Conservation (phyloP, 345 rosid genomes). For the Iberis pinnata region DNA sequence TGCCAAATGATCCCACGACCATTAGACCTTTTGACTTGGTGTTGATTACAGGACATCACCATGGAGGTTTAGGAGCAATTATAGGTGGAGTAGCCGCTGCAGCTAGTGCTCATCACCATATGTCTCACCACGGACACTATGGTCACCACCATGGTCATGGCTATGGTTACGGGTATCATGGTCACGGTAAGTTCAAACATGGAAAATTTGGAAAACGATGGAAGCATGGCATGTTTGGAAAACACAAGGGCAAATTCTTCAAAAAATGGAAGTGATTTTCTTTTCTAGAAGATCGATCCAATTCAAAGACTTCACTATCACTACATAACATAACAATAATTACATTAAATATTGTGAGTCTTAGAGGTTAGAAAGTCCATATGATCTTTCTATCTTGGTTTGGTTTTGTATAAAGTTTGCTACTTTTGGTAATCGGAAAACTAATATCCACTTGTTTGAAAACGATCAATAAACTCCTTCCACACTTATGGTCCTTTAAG, state of each 20-base stretch:
- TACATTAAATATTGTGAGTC: conserved; percentile 8
- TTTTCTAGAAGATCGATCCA: conserved; percentile 5
- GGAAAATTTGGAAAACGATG: conserved; percentile 64
- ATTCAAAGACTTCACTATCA: not conserved
- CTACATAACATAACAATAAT: not conserved
- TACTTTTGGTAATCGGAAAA: conserved; percentile 6
- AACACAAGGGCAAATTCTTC: conserved; percentile 53
- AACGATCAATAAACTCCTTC: too few relatives aligned
- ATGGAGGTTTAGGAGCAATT: conserved; percentile 49
- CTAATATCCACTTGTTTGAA: conserved; percentile 19
- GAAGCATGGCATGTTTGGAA: conserved; percentile 64
- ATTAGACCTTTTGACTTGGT: not conserved
- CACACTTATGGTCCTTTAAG: too few relatives aligned
- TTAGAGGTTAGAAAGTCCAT: conserved; percentile 6
- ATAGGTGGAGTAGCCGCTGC: conserved; percentile 70
- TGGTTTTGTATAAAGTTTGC: conserved; percentile 16
- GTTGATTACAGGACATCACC: conserved; percentile 24
- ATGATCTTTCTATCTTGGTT: conserved; percentile 4
- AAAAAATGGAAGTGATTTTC: conserved; percentile 45
- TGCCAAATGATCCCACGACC: not conserved
- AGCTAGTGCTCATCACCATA: conserved; percentile 67
- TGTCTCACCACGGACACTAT: conserved; percentile 46
- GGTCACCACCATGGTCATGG: conserved; percentile 36
- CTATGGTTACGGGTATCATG: conserved; percentile 26
- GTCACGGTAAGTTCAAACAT: conserved; percentile 71